Evolutionary conservation across 2,329 filamentous ascomycete genomes (phyloP).

Genomic region (Aspergillus pseudoglaucus): DNA sequence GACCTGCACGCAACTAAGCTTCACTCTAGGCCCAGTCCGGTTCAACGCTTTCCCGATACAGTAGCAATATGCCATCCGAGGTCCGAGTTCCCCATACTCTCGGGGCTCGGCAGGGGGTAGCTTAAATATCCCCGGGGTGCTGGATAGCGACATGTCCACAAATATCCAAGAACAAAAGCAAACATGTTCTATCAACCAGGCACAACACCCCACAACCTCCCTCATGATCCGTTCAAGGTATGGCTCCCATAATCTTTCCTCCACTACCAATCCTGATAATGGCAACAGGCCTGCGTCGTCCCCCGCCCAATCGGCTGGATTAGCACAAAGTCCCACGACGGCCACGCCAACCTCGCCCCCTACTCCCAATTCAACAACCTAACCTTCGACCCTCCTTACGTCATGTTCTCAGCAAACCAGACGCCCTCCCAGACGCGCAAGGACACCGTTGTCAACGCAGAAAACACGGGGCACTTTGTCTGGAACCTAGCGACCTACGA

Average conservation of each 20-base stretch:
- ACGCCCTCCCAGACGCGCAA: slow-evolving; percentile 43
- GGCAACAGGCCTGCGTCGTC: slow-evolving; percentile 44
- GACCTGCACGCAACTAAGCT: too few relatives aligned
- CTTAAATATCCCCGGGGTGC: not conserved
- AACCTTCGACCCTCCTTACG: slow-evolving; percentile 56
- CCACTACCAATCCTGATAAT: too few relatives aligned
- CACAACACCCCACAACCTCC: slow-evolving; percentile 46
- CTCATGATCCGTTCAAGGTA: slow-evolving; percentile 52
- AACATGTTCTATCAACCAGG: slow-evolving; percentile 51
- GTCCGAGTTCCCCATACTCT: not conserved
- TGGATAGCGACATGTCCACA: not conserved
- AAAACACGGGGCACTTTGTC: slow-evolving; percentile 50
- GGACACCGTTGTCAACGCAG: slow-evolving; percentile 53
- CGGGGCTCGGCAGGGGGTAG: not conserved
- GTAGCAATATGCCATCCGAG: too few relatives aligned
- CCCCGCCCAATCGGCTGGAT: slow-evolving; percentile 61
- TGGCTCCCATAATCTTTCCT: not conserved
- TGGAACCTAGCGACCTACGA: slow-evolving; percentile 56
- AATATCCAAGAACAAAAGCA: not conserved
- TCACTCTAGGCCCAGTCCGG: too few relatives aligned
- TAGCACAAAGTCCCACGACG: slow-evolving; percentile 42
- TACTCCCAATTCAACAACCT: slow-evolving; percentile 60
- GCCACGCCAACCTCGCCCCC: slow-evolving; percentile 52
- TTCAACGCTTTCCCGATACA: too few relatives aligned
- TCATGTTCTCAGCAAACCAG: slow-evolving; percentile 58